Conservation (phyloP, 768 basidiomycete genomes). For the Serpula lacrymans region DNA sequence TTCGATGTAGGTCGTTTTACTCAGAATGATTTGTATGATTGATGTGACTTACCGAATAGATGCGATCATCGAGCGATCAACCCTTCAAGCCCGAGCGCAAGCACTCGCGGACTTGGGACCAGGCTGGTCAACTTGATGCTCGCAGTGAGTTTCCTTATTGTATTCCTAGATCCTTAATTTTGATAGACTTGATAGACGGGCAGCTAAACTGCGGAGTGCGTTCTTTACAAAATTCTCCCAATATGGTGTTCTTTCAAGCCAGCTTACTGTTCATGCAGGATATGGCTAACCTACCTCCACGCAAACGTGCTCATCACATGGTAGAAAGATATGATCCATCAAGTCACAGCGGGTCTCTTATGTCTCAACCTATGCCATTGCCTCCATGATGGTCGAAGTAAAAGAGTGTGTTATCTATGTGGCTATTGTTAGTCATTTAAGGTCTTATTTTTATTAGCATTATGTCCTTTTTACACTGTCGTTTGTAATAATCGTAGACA, state of each 20-base stretch:
- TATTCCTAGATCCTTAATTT: slow-evolving; percentile 18
- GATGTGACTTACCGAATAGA: slow-evolving; percentile 31
- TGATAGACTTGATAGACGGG: slow-evolving; percentile 13
- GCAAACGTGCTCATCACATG: slow-evolving; percentile 67
- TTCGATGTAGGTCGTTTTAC: slow-evolving; percentile 27
- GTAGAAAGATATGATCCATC: slow-evolving; percentile 54
- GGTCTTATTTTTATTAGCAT: no score
- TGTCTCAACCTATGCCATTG: slow-evolving; percentile 53
- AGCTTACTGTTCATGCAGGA: slow-evolving; percentile 36
- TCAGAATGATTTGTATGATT: slow-evolving; percentile 10
- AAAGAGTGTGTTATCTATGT: no score
- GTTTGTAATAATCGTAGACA: no score
- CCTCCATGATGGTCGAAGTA: slow-evolving; percentile 51
- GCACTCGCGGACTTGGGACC: slow-evolving; percentile 64
- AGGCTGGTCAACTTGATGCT: slow-evolving; percentile 35
- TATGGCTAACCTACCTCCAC: slow-evolving; percentile 47
- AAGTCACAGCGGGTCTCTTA: slow-evolving; percentile 48
- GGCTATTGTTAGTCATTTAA: no score
- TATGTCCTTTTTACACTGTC: no score
- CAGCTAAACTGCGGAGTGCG: slow-evolving; percentile 9
- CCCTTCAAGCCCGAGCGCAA: slow-evolving; percentile 46
- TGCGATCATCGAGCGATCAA: slow-evolving; percentile 35
- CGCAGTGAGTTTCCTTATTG: no score
- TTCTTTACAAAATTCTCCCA: slow-evolving; percentile 7
- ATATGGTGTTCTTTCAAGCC: no score